Conservation (phyloP, 2,329 filamentous ascomycete species). For the Phialophora chinensis region DNA sequence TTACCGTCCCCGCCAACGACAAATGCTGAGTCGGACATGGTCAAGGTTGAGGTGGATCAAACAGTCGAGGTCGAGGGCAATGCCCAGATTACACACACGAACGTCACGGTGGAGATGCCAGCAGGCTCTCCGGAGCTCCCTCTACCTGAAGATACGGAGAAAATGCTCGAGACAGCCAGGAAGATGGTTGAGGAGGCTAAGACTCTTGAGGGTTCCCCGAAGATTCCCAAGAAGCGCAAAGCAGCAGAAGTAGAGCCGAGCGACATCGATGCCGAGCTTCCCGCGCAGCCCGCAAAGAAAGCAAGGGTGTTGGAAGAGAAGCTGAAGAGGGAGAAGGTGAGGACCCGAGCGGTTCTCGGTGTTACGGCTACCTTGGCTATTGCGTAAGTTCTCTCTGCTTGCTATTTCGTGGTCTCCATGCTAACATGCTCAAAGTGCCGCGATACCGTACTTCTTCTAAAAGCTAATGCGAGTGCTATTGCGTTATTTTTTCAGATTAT, state of each 20-base stretch:
- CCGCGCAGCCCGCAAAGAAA: slow-evolving; percentile 70
- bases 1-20: slow-evolving; percentile 10
- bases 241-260: slow-evolving; percentile 62
- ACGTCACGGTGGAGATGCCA: slow-evolving; percentile 78
- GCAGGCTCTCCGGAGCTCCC: slow-evolving; percentile 69
- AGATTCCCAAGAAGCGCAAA: slow-evolving; percentile 67
- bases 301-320: slow-evolving; percentile 73
- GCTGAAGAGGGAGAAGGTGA: slow-evolving; percentile 82
- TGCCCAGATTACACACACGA: slow-evolving; percentile 71
- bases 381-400: slow-evolving; percentile 69
- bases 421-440: slow-evolving; percentile 46
- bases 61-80: slow-evolving; percentile 72
- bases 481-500: slow-evolving; percentile 8
- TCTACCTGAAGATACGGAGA: slow-evolving; percentile 75
- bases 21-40: slow-evolving; percentile 51
- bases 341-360: slow-evolving; percentile 82
- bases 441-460: slow-evolving; percentile 55
- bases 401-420: slow-evolving; percentile 26
- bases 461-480: not conserved
- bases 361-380: slow-evolving; percentile 85
- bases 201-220: slow-evolving; percentile 48
- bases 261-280: slow-evolving; percentile 44
- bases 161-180: slow-evolving; percentile 85
- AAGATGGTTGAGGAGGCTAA: slow-evolving; percentile 81
- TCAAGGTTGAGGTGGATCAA: slow-evolving; percentile 74